Conservation (phyloP, 2,329 filamentous ascomycete genomes). For the Didymella lethalis region DNA sequence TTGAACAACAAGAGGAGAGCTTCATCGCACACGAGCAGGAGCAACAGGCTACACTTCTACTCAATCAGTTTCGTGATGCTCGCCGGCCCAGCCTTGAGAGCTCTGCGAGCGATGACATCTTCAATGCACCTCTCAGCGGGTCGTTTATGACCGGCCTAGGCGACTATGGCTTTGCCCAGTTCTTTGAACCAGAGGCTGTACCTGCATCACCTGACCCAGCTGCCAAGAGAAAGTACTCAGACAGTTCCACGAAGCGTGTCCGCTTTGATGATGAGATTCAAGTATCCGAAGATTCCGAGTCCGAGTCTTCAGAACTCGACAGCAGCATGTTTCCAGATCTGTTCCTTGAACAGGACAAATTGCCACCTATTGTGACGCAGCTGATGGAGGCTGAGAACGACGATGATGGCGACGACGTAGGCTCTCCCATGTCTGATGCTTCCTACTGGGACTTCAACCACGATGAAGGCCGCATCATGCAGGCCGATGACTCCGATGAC, state of each 20-base stretch:
- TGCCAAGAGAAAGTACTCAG: slow-evolving; percentile 48
- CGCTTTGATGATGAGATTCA: slow-evolving; percentile 73
- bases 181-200: slow-evolving; percentile 52
- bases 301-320: slow-evolving; percentile 62
- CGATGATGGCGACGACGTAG: slow-evolving; percentile 57
- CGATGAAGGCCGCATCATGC: slow-evolving; percentile 53
- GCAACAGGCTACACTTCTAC: slow-evolving; percentile 40
- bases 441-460: slow-evolving; percentile 71
- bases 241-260: slow-evolving; percentile 67
- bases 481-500: slow-evolving; percentile 45
- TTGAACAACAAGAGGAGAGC: slow-evolving; percentile 79
- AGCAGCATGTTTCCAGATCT: slow-evolving; percentile 78
- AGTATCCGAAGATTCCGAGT: slow-evolving; percentile 65
- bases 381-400: slow-evolving; percentile 69
- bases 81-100: slow-evolving; percentile 48
- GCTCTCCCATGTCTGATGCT: slow-evolving; percentile 49
- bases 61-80: slow-evolving; percentile 45
- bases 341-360: slow-evolving; percentile 76
- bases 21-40: slow-evolving; percentile 64
- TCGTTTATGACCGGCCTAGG: slow-evolving; percentile 35
- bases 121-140: slow-evolving; percentile 40
- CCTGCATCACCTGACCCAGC: slow-evolving; percentile 52
- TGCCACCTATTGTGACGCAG: slow-evolving; percentile 75
- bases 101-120: slow-evolving; percentile 45
- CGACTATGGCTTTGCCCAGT: slow-evolving; percentile 47